phyloP scores from a whole-genome alignment of 2,329 filamentous ascomycete genomes.

The Orbilia javanica region DNA sequence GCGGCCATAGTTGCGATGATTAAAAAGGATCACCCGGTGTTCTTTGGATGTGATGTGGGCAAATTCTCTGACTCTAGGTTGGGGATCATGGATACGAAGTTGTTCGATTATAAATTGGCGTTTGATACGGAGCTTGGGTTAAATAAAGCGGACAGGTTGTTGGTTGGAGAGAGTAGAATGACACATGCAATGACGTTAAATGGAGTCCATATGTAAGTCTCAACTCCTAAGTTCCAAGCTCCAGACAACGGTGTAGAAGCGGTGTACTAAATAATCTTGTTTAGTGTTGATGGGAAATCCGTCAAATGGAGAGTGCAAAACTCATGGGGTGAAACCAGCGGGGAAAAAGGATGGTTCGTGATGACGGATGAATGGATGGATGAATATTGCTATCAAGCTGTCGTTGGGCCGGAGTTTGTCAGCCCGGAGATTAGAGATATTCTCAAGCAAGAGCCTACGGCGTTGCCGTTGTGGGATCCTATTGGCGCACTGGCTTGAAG shows the following conservation, averaged over 20 bases:
- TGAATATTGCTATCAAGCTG: slow-evolving; percentile 86
- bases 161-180: slow-evolving; percentile 82
- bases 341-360: slow-evolving; percentile 86
- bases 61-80: slow-evolving; percentile 77
- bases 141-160: slow-evolving; percentile 80
- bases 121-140: slow-evolving; percentile 81
- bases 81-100: slow-evolving; percentile 83
- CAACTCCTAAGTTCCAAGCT: too few relatives aligned
- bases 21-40: slow-evolving; percentile 80
- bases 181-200: slow-evolving; percentile 94
- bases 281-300: slow-evolving; percentile 73
- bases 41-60: slow-evolving; percentile 90
- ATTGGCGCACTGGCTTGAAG: slow-evolving; percentile 79
- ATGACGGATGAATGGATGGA: slow-evolving; percentile 78
- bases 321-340: slow-evolving; percentile 78
- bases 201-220: slow-evolving; percentile 75
- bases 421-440: slow-evolving; percentile 77
- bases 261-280: not conserved
- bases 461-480: slow-evolving; percentile 82
- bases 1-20: slow-evolving; percentile 81
- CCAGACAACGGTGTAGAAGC: not conserved
- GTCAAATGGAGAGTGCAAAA: slow-evolving; percentile 90
- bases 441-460: slow-evolving; percentile 76
- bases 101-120: slow-evolving; percentile 85
- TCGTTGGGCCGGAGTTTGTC: slow-evolving; percentile 79